Percentiles rank a stretch among this genome's conserved stretches.
Evolutionary conservation across 345 rosid species (phyloP).

Genomic region (Eutrema yunnanense): DNA sequence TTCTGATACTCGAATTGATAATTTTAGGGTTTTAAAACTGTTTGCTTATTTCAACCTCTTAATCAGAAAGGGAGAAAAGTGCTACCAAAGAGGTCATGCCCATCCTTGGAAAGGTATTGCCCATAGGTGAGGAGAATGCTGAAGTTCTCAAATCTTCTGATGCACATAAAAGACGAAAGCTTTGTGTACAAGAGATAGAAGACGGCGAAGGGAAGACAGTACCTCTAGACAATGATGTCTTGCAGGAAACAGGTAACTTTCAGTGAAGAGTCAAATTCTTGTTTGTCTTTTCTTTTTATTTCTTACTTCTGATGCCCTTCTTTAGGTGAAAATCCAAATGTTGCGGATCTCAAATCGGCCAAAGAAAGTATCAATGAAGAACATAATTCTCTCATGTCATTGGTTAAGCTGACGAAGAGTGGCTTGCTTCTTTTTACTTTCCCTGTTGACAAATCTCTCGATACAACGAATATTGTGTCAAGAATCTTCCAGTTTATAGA

Average conservation of each 20-base stretch:
- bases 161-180: slow-evolving; percentile 51
- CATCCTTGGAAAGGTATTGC: slow-evolving; percentile 68
- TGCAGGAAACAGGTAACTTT: slow-evolving; percentile 38
- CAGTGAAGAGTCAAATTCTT: slow-evolving; percentile 1
- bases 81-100: slow-evolving; percentile 85
- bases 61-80: slow-evolving; percentile 86
- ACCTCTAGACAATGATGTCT: not conserved
- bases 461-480: slow-evolving; percentile 46
- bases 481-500: slow-evolving; percentile 46
- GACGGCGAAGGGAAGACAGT: slow-evolving; percentile 5
- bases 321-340: slow-evolving; percentile 32
- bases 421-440: slow-evolving; percentile 77
- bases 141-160: slow-evolving; percentile 24
- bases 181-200: slow-evolving; percentile 28
- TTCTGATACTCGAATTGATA: not conserved
- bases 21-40: not conserved
- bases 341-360: slow-evolving; percentile 16
- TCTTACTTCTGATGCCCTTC: not conserved
- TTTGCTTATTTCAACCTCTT: not conserved
- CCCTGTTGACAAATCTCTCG: slow-evolving; percentile 34
- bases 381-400: slow-evolving; percentile 46
- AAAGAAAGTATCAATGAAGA: slow-evolving; percentile 27
- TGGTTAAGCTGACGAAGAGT: slow-evolving; percentile 81
- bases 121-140: slow-evolving; percentile 20
- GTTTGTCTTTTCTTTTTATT: not conserved